Base-by-base conservation (phyloP, 371 early-diverging fungal species). In the Mucor lusitanicus region DNA sequence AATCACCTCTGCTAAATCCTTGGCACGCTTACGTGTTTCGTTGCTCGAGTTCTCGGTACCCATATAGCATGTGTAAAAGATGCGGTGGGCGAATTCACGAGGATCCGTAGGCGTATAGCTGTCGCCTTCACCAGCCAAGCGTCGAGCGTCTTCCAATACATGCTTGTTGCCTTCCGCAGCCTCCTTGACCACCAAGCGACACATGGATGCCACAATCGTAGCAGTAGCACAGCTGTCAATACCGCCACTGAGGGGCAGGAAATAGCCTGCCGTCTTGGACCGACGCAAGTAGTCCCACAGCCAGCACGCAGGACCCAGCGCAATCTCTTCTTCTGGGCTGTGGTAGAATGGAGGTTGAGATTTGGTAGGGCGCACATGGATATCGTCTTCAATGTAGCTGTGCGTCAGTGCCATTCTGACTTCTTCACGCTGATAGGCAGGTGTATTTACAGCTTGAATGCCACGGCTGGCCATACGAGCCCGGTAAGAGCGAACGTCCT, bases 261-360 rank as follows among this genome's bases (percentile, higher is more conserved):
- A 97, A 85, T 89, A 98, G 1, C 99, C 99, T 4, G 88, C 87
- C 5, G 87, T 85, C 53, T 92, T 91, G 50, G 97, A 95, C 27
- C 98, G 85, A 17, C 99, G 88, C 54, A 99, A 83, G 72, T 99
- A 99, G 75, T 99, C 99, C 99, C 99, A 99, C 19, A 98, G 84
- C 99, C 99, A 99, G 83, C 99, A 98, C 0, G 99, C 98, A 21
- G 98, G 98, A 17, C 99, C 99, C 40, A 93, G 71, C 11, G 91
- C 85, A 69, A 96, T 96, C 68, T 96, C 97, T 70, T 95, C 92
- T 61, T 88, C 89, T 0, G 90, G 88, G 0, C 80, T 79, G 50
- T 89, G 90, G 58, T 88, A 90, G 46, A 78, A 78, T 3, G 82
- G 80, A 0, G 75, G 67, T 3, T 72, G 64, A 0, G 73, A 19